These are phyloP conservation scores for Didymella segeticola DNA, from an alignment of 2,329 filamentous ascomycete genomes.

Conservation along the genomic window DNA sequence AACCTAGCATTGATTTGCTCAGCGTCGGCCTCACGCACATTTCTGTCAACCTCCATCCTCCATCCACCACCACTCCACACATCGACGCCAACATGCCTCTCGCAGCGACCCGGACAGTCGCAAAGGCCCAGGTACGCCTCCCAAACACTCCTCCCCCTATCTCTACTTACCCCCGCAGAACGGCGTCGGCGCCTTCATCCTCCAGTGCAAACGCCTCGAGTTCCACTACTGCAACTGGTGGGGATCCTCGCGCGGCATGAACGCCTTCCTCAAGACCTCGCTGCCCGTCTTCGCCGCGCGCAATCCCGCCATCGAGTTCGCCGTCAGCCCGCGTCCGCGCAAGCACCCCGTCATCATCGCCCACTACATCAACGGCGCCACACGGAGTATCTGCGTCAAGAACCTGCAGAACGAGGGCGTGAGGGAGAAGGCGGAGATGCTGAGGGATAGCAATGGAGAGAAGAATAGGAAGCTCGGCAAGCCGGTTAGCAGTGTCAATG, in stretches of 20 bases:
- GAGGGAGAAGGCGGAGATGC: conserved; percentile 75
- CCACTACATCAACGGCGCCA: conserved; percentile 88
- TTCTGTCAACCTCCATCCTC: too few species aligned
- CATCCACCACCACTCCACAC: too few species aligned
- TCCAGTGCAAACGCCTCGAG: conserved; percentile 94
- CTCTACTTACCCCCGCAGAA: conserved; percentile 11
- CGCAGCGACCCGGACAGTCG: conserved; percentile 59
- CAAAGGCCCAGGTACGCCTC: conserved; percentile 61
- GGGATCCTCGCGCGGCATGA: conserved; percentile 93
- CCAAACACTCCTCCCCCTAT: background rate
- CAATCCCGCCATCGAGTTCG: conserved; percentile 90
- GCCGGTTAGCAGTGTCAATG: conserved; percentile 67
- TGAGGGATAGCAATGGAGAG: conserved; percentile 78
- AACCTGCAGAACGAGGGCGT: conserved; percentile 85
- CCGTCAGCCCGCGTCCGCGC: conserved; percentile 85
- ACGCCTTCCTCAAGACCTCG: conserved; percentile 79
- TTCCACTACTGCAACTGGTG: conserved; percentile 98
- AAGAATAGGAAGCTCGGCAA: conserved; percentile 68
- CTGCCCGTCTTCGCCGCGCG: conserved; percentile 78
- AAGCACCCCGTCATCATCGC: conserved; percentile 89
- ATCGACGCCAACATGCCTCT: conserved; percentile 57
- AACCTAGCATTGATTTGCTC: too few species aligned
- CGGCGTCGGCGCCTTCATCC: conserved; percentile 89
- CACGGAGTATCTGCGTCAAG: conserved; percentile 86
- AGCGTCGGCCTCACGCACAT: too few species aligned